Base-by-base conservation (phyloP, 306 rosid species). In the Dalbergia oliveri region DNA sequence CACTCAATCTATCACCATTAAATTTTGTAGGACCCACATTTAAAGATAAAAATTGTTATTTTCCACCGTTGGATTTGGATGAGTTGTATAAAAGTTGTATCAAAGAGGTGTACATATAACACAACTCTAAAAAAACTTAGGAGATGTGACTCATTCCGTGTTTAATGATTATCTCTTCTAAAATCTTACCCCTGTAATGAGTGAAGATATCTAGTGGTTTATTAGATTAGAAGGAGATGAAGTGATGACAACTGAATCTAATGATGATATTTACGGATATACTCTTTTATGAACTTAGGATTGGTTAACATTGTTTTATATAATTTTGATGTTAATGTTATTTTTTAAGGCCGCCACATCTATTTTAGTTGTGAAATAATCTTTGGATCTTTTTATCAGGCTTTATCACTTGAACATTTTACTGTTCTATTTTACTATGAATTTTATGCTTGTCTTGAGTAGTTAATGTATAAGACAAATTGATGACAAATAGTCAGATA, bases 151-250 rank as follows among this genome's bases (percentile, higher is more conserved):
- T n/a, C 34, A 26, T 47, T 2, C 43, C 69, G 9, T 51, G 14
- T 68, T 75, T 59, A 56, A 6, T 58, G 43, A 6, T 68, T 66
- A 35, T 37, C 50, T 75, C 61, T 62, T 68, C 53, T 81, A 37
- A 64, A 60, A 76, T 61, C 60, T 61, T 13, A 5, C 51, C 14
- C 16, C 26, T 16, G 47, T 66, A 58, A 75, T 33, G 35, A 13
- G 58, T 56, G 67, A 11, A 58, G 8, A 56, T 50, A 16, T 78
- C 45, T 66, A 31, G 58, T 43, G 1, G 59, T 64, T 78, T 64
- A 33, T 23, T 73, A 43, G 57, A 35, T 26, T 26, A 26, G 3
- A 2, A 39, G 72, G 14, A 14, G 33, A 57, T 57, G 63, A 39
- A 72, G 57, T 23, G 66, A 66, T 66, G 31, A 57, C 6, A 6